A percentile compares a stretch with the other conserved stretches of the same genome.
Evolutionary conservation across 73 alveolate species (phyloP).

Genomic region (Tetrahymena elliotti): DNA sequence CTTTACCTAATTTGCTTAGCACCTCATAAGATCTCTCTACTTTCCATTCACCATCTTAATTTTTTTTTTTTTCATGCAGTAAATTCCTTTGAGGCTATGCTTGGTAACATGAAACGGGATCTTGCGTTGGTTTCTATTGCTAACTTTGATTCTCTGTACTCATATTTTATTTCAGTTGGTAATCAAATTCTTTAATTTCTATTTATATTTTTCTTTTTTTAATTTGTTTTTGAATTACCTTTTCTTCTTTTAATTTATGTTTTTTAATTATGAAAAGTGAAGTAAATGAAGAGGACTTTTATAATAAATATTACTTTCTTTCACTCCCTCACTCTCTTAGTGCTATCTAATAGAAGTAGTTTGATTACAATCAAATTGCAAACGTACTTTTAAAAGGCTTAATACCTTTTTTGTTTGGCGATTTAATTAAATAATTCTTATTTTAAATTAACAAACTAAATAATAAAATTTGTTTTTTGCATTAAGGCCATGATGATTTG

Average conservation of each 20-base stretch:
- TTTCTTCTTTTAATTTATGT: not conserved
- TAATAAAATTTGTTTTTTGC: not conserved
- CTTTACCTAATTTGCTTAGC: slow-evolving; percentile 45
- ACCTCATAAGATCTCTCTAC: not conserved
- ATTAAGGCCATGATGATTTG: not conserved
- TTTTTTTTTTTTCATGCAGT: not conserved
- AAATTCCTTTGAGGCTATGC: not conserved
- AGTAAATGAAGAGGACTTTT: not conserved
- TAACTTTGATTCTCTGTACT: not conserved
- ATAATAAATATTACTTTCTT: not conserved
- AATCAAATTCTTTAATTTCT: not conserved
- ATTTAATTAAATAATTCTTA: not conserved
- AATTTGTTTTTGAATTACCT: not conserved
- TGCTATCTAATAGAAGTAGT: not conserved
- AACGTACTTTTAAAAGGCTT: not conserved
- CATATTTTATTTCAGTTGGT: not conserved
- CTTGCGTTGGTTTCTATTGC: not conserved
- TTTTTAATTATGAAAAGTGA: not conserved
- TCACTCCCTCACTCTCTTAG: not conserved
- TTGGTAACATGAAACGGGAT: not conserved
- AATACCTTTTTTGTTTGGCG: not conserved
- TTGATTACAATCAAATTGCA: not conserved
- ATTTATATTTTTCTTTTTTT: not conserved
- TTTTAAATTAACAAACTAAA: not conserved
- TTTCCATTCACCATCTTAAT: not conserved